A percentile compares a stretch with the other conserved stretches of the same genome.
Evolutionary conservation across 2,329 filamentous ascomycete genomes (phyloP).

Genomic region (Fusarium anthophilum): DNA sequence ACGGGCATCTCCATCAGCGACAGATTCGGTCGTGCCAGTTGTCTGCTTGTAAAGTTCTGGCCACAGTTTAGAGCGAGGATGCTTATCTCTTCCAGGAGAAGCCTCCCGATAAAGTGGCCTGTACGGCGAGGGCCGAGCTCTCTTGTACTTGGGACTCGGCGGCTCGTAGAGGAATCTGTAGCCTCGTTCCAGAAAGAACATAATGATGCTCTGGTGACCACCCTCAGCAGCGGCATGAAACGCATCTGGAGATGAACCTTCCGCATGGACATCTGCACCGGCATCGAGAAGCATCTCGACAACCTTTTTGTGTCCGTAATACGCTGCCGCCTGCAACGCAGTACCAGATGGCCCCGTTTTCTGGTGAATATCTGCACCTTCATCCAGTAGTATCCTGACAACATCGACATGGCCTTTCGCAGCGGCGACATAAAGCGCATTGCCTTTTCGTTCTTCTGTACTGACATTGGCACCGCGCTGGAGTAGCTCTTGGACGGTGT

Average conservation of each 20-base stretch:
- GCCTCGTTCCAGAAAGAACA: neutral
- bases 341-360: neutral
- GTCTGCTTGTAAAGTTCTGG: neutral
- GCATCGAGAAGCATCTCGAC: neutral
- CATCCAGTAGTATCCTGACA: neutral
- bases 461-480: neutral
- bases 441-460: neutral
- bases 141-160: neutral
- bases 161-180: neutral
- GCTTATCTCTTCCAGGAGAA: neutral
- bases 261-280: neutral
- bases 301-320: neutral
- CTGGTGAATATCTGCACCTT: neutral
- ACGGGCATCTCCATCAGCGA: neutral
- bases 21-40: rapidly evolving
- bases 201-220: constrained; percentile 4
- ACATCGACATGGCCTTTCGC: neutral
- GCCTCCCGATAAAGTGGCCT: neutral
- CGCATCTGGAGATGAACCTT: neutral
- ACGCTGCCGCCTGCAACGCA: constrained; percentile 8
- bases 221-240: constrained; percentile 12
- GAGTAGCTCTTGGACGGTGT: neutral
- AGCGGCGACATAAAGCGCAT: constrained; percentile 1
- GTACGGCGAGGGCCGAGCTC: neutral
- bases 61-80: neutral